phyloP scores from a whole-genome alignment of 352 stramenopile genomes.

The Pythium chondricola region DNA sequence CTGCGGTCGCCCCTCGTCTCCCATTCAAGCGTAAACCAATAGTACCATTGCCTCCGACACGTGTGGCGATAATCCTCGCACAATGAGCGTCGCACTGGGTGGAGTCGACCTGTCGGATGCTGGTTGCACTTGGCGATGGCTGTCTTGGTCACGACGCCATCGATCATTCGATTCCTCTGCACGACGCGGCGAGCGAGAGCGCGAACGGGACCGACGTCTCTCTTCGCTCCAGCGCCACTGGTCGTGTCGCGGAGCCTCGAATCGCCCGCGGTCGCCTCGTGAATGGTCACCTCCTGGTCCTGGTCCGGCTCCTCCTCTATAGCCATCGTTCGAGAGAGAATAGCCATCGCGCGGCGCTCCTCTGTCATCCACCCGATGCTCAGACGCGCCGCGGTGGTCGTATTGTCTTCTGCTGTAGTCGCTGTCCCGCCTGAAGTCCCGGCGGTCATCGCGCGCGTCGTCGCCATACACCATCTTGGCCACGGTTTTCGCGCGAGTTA shows the following conservation, averaged over 20 bases:
- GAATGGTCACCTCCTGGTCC: too few species aligned
- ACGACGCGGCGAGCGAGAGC: conserved; percentile 10
- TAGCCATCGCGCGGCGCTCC: too few species aligned
- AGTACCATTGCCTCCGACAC: conserved; percentile 70
- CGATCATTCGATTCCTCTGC: background rate
- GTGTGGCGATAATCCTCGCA: conserved; percentile 42
- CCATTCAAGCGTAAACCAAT: conserved; percentile 1
- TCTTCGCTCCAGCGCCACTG: background rate
- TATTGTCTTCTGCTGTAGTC: background rate
- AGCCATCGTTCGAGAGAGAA: too few species aligned
- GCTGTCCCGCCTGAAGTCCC: too few species aligned
- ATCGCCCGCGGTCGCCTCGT: conserved; percentile 1
- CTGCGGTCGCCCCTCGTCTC: background rate
- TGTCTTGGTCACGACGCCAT: background rate
- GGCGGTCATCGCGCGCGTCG: too few species aligned
- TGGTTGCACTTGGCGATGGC: background rate
- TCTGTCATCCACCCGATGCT: too few species aligned
- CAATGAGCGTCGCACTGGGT: conserved; percentile 56
- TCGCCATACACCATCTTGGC: too few species aligned
- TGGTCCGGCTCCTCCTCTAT: too few species aligned
- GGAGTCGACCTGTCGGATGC: conserved; percentile 15
- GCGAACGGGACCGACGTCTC: conserved; percentile 5
- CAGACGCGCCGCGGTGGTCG: too few species aligned
- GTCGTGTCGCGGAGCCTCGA: background rate
- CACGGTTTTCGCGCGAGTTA: too few species aligned